Conservation (phyloP, 257 asterid genomes). For the Penstemon eatonii region DNA sequence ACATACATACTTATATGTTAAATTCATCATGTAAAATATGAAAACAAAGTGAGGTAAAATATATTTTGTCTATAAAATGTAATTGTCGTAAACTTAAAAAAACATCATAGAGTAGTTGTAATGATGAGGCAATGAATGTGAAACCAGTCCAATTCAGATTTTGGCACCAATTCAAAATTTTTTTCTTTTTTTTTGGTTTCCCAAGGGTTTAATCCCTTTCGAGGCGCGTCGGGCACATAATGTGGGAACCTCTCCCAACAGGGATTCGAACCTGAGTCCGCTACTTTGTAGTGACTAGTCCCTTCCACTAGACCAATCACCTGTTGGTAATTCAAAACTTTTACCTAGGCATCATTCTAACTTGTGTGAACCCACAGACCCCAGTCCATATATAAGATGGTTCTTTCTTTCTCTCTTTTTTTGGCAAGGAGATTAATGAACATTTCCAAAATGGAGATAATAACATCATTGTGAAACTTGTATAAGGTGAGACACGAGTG, state of each 20-base stretch:
- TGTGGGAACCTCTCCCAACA: too few species aligned
- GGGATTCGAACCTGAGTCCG: too few species aligned
- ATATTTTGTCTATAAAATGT: too few species aligned
- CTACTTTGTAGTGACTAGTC: too few species aligned
- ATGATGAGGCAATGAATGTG: constrained; percentile 49
- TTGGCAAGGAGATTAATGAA: not conserved
- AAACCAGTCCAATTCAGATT: constrained; percentile 18
- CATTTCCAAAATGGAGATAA: not conserved
- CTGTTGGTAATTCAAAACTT: constrained; percentile 4
- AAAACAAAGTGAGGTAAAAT: too few species aligned
- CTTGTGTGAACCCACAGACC: not conserved
- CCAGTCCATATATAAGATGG: constrained; percentile 5
- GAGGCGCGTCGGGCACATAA: too few species aligned
- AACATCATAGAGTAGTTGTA: constrained; percentile 21
- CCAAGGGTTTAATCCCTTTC: too few species aligned
- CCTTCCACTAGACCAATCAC: too few species aligned
- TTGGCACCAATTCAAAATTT: not conserved
- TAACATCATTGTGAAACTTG: not conserved
- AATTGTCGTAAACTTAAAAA: constrained; percentile 7
- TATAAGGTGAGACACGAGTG: not conserved
- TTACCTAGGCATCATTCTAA: constrained; percentile 30
- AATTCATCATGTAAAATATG: too few species aligned
- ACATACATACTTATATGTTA: too few species aligned
- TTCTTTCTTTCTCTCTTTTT: not conserved
- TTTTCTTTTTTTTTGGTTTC: too few species aligned